phyloP scores from a whole-genome alignment of 2,329 filamentous ascomycete species.

The Botryosphaeria dothidea region DNA sequence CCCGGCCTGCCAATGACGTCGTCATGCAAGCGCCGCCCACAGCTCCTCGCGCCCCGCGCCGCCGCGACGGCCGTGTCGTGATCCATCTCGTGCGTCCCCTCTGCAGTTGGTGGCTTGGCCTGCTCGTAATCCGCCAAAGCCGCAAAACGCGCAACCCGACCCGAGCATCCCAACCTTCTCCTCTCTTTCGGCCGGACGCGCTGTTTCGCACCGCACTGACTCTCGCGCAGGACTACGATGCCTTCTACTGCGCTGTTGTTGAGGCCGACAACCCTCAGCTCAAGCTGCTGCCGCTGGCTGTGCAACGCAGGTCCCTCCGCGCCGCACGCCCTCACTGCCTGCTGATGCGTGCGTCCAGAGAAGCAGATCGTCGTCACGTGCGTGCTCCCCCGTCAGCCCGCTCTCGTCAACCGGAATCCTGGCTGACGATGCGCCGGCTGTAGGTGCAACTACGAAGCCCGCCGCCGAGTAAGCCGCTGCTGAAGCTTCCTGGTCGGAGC shows the following conservation, averaged over 20 bases:
- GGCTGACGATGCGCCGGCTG: background rate
- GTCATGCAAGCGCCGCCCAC: background rate
- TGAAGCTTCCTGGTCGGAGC: background rate
- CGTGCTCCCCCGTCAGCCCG: background rate
- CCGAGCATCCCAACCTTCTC: constrained; percentile 4
- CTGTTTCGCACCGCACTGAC: constrained; percentile 5
- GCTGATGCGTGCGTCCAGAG: constrained; percentile 40
- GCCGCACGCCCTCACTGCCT: background rate
- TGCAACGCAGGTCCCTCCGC: constrained; percentile 56
- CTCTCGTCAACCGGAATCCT: background rate
- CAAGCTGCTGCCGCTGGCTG: constrained; percentile 72
- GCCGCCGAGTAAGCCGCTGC: constrained; percentile 53
- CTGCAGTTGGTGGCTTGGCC: constrained; percentile 11
- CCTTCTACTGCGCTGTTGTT: constrained; percentile 91
- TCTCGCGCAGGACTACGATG: constrained; percentile 61
- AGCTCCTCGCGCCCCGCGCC: background rate
- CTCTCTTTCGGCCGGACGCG: constrained; percentile 11
- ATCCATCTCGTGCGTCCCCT: constrained; percentile 10
- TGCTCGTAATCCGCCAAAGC: background rate
- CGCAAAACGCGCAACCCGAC: constrained; percentile 6
- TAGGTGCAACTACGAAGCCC: constrained; percentile 79
- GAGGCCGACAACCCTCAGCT: constrained; percentile 77
- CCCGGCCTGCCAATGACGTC: constrained; percentile 3
- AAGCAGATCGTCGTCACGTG: constrained; percentile 72
- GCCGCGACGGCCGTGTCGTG: constrained; percentile 12